Evolutionary conservation across 73 alveolate genomes (phyloP).

Genomic region (Halteria grandinella): DNA sequence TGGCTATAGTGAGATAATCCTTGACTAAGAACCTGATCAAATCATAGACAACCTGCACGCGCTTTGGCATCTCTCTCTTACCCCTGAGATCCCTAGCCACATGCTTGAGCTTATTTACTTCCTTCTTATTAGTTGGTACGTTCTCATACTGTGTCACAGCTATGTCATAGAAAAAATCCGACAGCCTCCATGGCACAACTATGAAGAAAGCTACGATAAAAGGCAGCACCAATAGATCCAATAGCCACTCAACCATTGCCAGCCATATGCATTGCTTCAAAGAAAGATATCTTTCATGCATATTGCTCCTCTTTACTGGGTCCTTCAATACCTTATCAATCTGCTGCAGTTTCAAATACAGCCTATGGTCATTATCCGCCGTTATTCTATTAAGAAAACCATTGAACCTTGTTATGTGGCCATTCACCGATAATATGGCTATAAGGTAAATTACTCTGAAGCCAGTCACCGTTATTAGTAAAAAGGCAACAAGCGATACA

Average conservation of each 20-base stretch:
- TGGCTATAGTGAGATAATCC: conserved; percentile 1
- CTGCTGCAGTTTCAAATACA: background rate
- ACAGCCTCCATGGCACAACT: conserved; percentile 19
- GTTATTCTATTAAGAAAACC: conserved; percentile 4
- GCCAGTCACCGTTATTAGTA: conserved; percentile 10
- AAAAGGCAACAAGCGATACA: background rate
- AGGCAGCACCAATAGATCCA: conserved; percentile 24
- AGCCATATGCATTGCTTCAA: conserved; percentile 16
- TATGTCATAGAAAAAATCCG: background rate
- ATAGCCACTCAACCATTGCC: conserved; percentile 1
- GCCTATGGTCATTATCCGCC: too few relatives aligned
- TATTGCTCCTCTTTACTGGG: too few relatives aligned
- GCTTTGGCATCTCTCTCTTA: background rate
- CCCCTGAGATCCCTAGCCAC: background rate
- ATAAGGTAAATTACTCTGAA: conserved; percentile 8
- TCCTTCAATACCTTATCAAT: background rate
- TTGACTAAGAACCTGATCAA: background rate
- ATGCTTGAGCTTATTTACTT: background rate
- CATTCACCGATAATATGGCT: conserved; percentile 31
- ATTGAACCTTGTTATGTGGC: conserved; percentile 9
- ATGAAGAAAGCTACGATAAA: conserved; percentile 20
- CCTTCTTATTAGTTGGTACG: conserved; percentile 37
- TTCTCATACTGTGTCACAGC: conserved; percentile 35
- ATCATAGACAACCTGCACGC: background rate
- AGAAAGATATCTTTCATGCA: background rate